Base-by-base conservation (phyloP, 2,329 filamentous ascomycete species). In the Hypoxylon sp. region DNA sequence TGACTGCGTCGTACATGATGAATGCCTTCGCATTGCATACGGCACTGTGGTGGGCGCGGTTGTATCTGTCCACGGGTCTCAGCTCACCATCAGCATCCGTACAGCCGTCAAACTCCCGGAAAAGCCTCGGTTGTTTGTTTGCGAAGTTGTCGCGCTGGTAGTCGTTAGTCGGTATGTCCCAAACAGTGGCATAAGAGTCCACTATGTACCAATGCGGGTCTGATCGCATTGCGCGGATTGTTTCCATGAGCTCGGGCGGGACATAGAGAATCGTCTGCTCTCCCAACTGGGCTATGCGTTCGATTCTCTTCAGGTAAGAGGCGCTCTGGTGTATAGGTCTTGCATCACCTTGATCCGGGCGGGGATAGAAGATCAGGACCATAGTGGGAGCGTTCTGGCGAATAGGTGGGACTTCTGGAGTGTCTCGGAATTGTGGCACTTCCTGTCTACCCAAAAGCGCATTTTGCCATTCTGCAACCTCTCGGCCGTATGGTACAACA, bases 121-220 rank as follows among this genome's bases (percentile, higher is more conserved):
- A 69, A 11, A 69, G 57, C 7, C 14, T 29, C 16, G 60, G 63
- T 43, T 69, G 67, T 29, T 41, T 61, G n/a, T 43, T 56, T 25
- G 48, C 58, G 51, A 68, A 69, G 63, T 69, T 70, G 9, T 60
- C 53, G 7, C 61, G 61, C 61, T 70, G 63, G 48, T 69, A 65
- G 16, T 46, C 16, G 59, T 69, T 69, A n/a, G 63, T 70, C 12
- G 69, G 69, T 14, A 70, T 63, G n/a, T 70, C 69, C 69, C 69
- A 70, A 9, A 69, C 53, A 1, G 66, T 69, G 19, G 63, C 29
- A 25, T 63, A 70, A 4, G 57, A 45, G 48, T 67, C 63, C 14
- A 70, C 57, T 6, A 70, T 63, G 54, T 63, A 52, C 69, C 69
- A 70, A 37, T 70, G 58, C 1, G 51, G 46, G 47, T 70, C 69